Evolutionary conservation across 2,329 filamentous ascomycete species (phyloP), one percentile per base, ranked within the genome.

Genomic region (Ceratocystis smalleyi): DNA sequence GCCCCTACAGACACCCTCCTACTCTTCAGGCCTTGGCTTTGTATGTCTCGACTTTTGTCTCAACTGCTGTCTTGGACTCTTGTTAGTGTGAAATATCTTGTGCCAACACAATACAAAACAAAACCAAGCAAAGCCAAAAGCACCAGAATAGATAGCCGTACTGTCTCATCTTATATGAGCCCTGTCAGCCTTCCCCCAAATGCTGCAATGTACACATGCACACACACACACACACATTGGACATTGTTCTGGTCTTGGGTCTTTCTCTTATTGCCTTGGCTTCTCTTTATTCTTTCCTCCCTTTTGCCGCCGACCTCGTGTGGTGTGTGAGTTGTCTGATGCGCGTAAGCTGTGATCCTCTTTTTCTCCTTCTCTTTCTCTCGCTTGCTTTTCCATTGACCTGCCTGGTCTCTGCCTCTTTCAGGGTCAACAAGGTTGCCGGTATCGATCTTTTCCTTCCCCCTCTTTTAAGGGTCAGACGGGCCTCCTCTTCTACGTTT

Each of bases 111-210:
- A 22, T 8, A 22, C n/a, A 49, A 49, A 8, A 24, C n/a, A 49
- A 49, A 22, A 49, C 45, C 22, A 49, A 8, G 17, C n/a, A 49
- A 19, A 22, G n/a, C 45, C n/a, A 24, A 19, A n/a, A n/a, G 10
- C 7, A 49, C n/a, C 10, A n/a, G 22, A 49, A 49, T 19, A 22
- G 45, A 49, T 19, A 12, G 45, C 10, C 45, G 10, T 40, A 40
- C 35, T 55, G 51, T 55, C 51, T 55, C 51, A 55, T 55, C 51
- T 55, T 55, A 55, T 55, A 55, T 55, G 51, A 55, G 51, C 51
- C 51, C 51, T 55, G 51, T 55, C 22, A 55, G 51, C 51, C 51
- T 55, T 22, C 51, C 51, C 35, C 35, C 10, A 40, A 55, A 6
- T 55, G 27, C 51, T 49, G 51, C 24, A 40, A 40, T 40, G 35